Percentiles rank a stretch among this genome's conserved stretches.
phyloP scores from a whole-genome alignment of 306 rosid genomes.

The Pachyrhizus erosus region DNA sequence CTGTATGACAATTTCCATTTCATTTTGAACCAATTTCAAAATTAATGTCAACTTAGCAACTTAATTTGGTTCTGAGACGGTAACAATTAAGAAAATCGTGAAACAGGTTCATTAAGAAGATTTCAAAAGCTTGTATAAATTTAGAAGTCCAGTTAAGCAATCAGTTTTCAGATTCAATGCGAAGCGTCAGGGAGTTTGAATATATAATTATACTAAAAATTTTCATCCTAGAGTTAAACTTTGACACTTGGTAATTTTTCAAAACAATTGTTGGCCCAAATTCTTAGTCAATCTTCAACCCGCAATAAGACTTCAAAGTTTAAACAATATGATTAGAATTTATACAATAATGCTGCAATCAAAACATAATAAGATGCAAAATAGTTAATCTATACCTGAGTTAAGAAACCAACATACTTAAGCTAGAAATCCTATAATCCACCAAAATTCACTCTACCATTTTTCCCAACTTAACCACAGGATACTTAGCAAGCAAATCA shows the following conservation, averaged over 20 bases:
- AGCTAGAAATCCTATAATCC: slow-evolving; percentile 10
- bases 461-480: slow-evolving; percentile 17
- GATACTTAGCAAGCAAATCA: slow-evolving; percentile 18
- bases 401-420: slow-evolving; percentile 14
- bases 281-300: slow-evolving; percentile 15
- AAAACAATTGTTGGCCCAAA: slow-evolving; percentile 12
- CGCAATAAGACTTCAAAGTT: neutral
- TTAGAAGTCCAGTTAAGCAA: neutral
- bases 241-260: slow-evolving; percentile 2
- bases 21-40: neutral
- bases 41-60: neutral
- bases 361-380: slow-evolving; percentile 17
- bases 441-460: neutral
- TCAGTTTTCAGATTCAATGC: neutral
- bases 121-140: neutral
- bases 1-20: neutral
- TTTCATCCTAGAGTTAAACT: slow-evolving; percentile 12
- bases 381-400: neutral
- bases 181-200: neutral
- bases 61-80: neutral
- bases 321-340: slow-evolving; percentile 9
- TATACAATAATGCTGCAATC: slow-evolving; percentile 1
- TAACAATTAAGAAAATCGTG: neutral
- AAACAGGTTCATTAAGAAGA: neutral
- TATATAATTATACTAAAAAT: neutral